These are phyloP conservation scores for Nidula niveotomentosa DNA, from an alignment of 1,284 basidiomycete species.

Conservation along the genomic window DNA sequence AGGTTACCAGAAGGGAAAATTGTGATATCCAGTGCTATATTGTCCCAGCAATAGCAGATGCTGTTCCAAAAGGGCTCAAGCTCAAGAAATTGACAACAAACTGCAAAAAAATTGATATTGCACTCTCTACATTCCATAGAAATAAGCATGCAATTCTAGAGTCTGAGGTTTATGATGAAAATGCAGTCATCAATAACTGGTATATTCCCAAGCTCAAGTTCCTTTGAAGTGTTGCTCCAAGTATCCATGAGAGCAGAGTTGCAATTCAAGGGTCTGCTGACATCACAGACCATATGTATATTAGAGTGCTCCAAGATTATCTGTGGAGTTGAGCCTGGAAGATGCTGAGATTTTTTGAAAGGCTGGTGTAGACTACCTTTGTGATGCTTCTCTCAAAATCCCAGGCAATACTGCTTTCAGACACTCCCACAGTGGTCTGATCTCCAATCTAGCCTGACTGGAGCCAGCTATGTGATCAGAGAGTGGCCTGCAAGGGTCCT, in stretches of 20 bases:
- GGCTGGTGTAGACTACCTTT: no score
- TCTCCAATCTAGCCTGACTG: no score
- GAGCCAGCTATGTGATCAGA: no score
- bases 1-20: constrained; percentile 24
- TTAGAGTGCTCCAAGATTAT: constrained; percentile 26
- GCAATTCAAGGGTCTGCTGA: constrained; percentile 29
- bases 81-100: constrained; percentile 14
- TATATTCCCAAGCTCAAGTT: constrained; percentile 29
- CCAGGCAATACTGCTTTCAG: no score
- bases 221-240: constrained; percentile 26
- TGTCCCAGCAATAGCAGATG: constrained; percentile 24
- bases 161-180: constrained; percentile 12
- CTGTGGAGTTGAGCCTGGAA: no score
- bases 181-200: constrained; percentile 17
- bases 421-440: no score
- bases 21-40: constrained; percentile 23
- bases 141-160: constrained; percentile 20
- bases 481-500: no score
- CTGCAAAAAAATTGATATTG: constrained; percentile 10
- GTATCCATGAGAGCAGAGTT: constrained; percentile 18
- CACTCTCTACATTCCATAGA: constrained; percentile 21
- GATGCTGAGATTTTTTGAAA: no score
- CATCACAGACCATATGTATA: constrained; percentile 26
- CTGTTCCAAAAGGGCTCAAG: constrained; percentile 17
- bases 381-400: no score